These are phyloP conservation scores for Pestalotiopsis sp. DNA, from an alignment of 2,329 filamentous ascomycete species.

Conservation along the genomic window DNA sequence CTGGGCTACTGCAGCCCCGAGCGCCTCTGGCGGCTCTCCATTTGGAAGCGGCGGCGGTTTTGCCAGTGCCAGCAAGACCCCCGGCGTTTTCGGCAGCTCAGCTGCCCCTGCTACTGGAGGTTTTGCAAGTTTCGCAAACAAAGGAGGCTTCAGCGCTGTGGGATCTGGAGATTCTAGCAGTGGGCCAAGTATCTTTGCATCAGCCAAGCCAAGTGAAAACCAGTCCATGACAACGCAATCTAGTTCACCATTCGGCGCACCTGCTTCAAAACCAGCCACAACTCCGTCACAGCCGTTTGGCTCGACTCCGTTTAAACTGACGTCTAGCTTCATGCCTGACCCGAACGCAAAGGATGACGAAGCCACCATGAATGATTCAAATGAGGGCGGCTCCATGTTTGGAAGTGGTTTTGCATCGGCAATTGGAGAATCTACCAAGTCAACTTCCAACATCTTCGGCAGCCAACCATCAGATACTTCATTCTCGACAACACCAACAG, in stretches of 20 bases:
- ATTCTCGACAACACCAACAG: conserved; percentile 52
- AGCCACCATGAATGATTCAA: conserved; percentile 47
- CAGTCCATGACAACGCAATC: conserved; percentile 36
- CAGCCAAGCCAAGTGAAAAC: conserved; percentile 36
- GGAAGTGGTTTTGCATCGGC: conserved; percentile 63
- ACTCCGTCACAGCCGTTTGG: conserved; percentile 41
- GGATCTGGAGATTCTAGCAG: conserved; percentile 34
- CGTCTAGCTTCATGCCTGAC: conserved; percentile 69
- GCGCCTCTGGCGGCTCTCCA: conserved; percentile 37
- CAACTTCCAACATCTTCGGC: conserved; percentile 33
- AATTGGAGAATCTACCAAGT: conserved; percentile 50
- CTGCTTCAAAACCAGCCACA: conserved; percentile 39
- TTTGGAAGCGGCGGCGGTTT: conserved; percentile 60
- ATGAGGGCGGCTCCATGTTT: conserved; percentile 57
- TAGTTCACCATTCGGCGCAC: conserved; percentile 41
- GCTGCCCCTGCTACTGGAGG: conserved; percentile 21
- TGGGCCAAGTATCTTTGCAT: conserved; percentile 42
- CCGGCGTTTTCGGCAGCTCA: conserved; percentile 20
- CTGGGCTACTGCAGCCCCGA: conserved; percentile 48
- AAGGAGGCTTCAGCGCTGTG: conserved; percentile 58
- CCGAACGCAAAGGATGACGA: conserved; percentile 62
- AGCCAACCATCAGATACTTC: conserved; percentile 20
- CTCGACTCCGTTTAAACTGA: conserved; percentile 66
- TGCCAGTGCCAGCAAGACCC: conserved; percentile 26
- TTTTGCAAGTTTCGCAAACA: conserved; percentile 52